Evolutionary conservation across 176 grass and related monocot genomes (phyloP).

Genomic region (Phoenix dactylifera): DNA sequence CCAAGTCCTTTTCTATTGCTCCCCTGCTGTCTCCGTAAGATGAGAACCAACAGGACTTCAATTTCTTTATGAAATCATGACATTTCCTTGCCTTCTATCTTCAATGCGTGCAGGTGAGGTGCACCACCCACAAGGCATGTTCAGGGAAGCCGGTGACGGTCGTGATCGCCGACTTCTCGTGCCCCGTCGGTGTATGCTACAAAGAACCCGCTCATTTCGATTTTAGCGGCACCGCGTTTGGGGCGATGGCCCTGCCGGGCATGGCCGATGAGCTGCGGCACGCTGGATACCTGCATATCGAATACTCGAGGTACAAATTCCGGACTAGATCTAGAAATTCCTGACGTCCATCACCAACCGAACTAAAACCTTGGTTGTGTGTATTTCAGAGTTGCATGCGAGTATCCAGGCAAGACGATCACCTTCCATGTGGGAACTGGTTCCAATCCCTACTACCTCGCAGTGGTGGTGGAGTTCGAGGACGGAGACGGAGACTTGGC

Average conservation of each 20-base stretch:
- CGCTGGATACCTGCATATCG: slow-evolving; percentile 36
- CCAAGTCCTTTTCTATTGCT: no score
- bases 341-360: no score
- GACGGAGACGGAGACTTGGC: slow-evolving; percentile 53
- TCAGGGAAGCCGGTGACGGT: slow-evolving; percentile 61
- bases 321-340: no score
- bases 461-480: slow-evolving; percentile 68
- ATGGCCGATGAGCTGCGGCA: slow-evolving; percentile 45
- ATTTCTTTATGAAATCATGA: no score
- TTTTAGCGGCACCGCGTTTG: slow-evolving; percentile 77
- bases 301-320: slow-evolving; percentile 42
- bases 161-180: slow-evolving; percentile 49
- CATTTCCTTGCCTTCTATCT: slow-evolving; percentile 8
- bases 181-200: slow-evolving; percentile 37
- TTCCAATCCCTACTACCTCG: slow-evolving; percentile 54
- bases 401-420: slow-evolving; percentile 39
- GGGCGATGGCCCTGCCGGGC: slow-evolving; percentile 53
- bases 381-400: slow-evolving; percentile 48
- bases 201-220: slow-evolving; percentile 46
- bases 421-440: slow-evolving; percentile 57
- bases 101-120: slow-evolving; percentile 42
- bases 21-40: no score
- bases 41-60: no score
- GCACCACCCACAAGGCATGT: slow-evolving; percentile 35
- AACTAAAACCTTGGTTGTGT: no score